Percentiles rank a stretch among this genome's conserved stretches.
Conservation (phyloP, 306 rosid species). For the Begonia masoniana region DNA sequence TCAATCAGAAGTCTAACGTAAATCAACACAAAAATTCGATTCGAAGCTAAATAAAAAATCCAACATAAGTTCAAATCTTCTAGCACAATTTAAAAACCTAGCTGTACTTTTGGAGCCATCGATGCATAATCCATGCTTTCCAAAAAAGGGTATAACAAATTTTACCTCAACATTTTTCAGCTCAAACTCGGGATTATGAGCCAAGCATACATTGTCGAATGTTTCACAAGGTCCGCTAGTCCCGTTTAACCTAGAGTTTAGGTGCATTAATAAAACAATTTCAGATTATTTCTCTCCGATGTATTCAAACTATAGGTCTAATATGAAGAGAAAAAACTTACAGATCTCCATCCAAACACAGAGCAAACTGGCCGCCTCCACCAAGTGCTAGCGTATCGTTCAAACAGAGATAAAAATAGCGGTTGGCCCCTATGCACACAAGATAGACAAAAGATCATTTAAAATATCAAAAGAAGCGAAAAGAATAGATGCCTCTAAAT, state of each 20-base stretch:
- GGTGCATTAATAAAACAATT: slow-evolving; percentile 11
- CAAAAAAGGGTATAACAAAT: neutral
- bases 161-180: slow-evolving; percentile 85
- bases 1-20: too few species aligned
- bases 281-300: too few species aligned
- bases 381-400: slow-evolving; percentile 77
- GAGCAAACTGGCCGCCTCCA: slow-evolving; percentile 84
- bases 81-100: too few species aligned
- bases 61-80: too few species aligned
- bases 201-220: slow-evolving; percentile 77
- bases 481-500: too few species aligned
- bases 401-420: slow-evolving; percentile 65
- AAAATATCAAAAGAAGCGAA: neutral
- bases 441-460: neutral
- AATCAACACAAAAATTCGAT: too few species aligned
- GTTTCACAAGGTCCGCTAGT: slow-evolving; percentile 86
- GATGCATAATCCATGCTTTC: too few species aligned
- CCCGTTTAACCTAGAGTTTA: slow-evolving; percentile 60
- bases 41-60: too few species aligned
- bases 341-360: slow-evolving; percentile 85
- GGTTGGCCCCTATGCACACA: slow-evolving; percentile 53
- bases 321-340: slow-evolving; percentile 24
- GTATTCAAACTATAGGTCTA: too few species aligned
- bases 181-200: slow-evolving; percentile 79
- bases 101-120: too few species aligned